These are phyloP conservation scores for Leucocoprinus birnbaumii DNA, from an alignment of 768 basidiomycete genomes.

Conservation along the genomic window DNA sequence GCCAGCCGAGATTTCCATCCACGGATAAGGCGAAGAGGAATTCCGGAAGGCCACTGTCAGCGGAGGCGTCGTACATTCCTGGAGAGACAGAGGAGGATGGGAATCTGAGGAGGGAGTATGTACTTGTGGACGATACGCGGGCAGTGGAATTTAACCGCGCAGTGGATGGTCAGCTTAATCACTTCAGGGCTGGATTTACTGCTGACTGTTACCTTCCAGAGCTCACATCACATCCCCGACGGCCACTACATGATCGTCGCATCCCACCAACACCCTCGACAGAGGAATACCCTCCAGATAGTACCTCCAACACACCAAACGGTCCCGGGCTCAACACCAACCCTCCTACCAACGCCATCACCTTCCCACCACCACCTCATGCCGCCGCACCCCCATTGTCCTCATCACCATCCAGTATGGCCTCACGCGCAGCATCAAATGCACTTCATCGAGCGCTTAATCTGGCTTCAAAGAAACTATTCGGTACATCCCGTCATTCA, in stretches of 20 bases:
- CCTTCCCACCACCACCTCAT: constrained; percentile 65
- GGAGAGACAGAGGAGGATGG: constrained; percentile 86
- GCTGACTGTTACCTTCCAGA: constrained; percentile 37
- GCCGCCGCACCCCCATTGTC: constrained; percentile 57
- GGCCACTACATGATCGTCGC: constrained; percentile 56
- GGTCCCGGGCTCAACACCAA: constrained; percentile 14
- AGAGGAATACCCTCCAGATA: constrained; percentile 36
- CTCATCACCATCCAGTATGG: constrained; percentile 59
- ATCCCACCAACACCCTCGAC: constrained; percentile 44
- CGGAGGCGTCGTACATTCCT: constrained; percentile 69
- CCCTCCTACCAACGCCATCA: constrained; percentile 45
- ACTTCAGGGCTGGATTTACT: constrained; percentile 4
- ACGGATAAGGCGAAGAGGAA: constrained; percentile 15
- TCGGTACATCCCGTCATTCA: constrained; percentile 47
- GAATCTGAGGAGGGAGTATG: constrained; percentile 82
- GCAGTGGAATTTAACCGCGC: constrained; percentile 91
- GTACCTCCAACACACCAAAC: constrained; percentile 27
- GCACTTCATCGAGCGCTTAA: constrained; percentile 78
- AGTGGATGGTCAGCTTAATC: constrained; percentile 70
- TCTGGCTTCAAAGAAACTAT: constrained; percentile 79
- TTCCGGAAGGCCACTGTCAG: constrained; percentile 34
- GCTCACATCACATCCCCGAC: constrained; percentile 55
- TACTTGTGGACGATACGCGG: constrained; percentile 85
- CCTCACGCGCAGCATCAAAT: constrained; percentile 64
- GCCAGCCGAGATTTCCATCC: constrained; percentile 8